Base-by-base conservation (phyloP, 2,329 filamentous ascomycete species). In the Boeremia lycopersici region DNA sequence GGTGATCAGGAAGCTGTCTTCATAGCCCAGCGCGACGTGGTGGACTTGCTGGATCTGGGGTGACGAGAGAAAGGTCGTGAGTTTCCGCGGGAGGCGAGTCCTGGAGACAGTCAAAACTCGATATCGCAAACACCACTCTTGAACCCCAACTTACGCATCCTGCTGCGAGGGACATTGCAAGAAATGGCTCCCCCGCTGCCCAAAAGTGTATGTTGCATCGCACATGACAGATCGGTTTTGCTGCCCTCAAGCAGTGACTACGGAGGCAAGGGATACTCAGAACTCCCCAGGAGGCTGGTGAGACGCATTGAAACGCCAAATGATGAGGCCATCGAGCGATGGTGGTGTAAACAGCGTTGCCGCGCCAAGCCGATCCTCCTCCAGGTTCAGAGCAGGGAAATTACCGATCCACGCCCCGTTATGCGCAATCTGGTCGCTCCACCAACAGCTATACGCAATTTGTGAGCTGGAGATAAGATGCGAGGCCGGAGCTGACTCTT, bases 111-210 rank as follows among this genome's bases (percentile, higher is more conserved):
- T 58, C 26, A 48, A 30, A 7, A 26, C 30, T 11, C 31, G 11
- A 13, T 9, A 4, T 2, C 8, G 8, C 2, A 19, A 3, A n/a
- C 2, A 13, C 8, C 28, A 40, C 7, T 5, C 13, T 13, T 7
- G 8, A 10, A 4, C 10, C 10, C 5, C 19, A 19, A 42, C 71
- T 12, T 66, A 74, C 71, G 62, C 42, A 34, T 73, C 67, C 40
- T 47, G 53, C 38, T 43, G 56, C 6, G 69, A 71, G 11, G 69
- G 57, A 51, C 70, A 68, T 50, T 72, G 69, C 33, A 73, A 68
- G 59, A 66, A 72, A 48, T 73, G 70, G 56, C 61, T 65, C 29
- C 71, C 71, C n/a, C 69, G 62, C 50, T 74, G 71, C 42, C 71
- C 69, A 51, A 74, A 72, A 12, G 71, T 56, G 44, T 73, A 69